phyloP scores from a whole-genome alignment of 768 basidiomycete genomes.

The Mycena sanguinolenta region DNA sequence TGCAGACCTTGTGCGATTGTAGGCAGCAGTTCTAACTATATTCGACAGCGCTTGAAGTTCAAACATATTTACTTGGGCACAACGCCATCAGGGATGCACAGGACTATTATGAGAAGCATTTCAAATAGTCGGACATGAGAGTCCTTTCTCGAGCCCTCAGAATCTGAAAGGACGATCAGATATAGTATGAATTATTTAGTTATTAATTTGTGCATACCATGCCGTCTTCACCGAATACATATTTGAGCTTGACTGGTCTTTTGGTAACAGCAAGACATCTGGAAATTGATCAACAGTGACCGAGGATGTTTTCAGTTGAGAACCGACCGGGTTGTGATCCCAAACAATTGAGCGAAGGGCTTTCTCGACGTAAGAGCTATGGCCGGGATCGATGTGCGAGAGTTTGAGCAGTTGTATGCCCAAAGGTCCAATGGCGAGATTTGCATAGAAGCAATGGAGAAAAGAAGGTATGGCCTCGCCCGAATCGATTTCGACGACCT shows the following conservation, averaged over 20 bases:
- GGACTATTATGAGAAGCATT: slow-evolving; percentile 23
- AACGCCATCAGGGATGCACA: slow-evolving; percentile 21
- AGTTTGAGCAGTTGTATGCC: slow-evolving; percentile 13
- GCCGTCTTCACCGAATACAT: not conserved
- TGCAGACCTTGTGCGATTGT: not conserved
- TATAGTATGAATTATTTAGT: not conserved
- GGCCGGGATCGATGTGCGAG: slow-evolving; percentile 5
- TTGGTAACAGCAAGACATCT: not conserved
- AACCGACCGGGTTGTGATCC: not conserved
- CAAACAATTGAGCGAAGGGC: slow-evolving; percentile 11
- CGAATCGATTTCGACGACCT: slow-evolving; percentile 20
- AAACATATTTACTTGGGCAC: slow-evolving; percentile 21
- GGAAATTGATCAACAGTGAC: not conserved
- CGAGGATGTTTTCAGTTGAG: not conserved
- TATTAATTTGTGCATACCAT: not conserved
- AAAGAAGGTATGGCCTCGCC: slow-evolving; percentile 28
- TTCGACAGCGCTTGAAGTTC: slow-evolving; percentile 18
- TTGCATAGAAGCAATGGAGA: slow-evolving; percentile 13
- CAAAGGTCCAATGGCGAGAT: not conserved
- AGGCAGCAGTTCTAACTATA: not conserved
- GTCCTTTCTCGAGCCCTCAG: not conserved
- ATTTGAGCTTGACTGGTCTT: not conserved
- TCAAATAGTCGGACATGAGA: not conserved
- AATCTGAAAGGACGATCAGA: not conserved
- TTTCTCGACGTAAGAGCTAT: slow-evolving; percentile 10